These are phyloP conservation scores for Globisporangium splendens DNA, from an alignment of 352 stramenopile genomes.

Conservation along the genomic window DNA sequence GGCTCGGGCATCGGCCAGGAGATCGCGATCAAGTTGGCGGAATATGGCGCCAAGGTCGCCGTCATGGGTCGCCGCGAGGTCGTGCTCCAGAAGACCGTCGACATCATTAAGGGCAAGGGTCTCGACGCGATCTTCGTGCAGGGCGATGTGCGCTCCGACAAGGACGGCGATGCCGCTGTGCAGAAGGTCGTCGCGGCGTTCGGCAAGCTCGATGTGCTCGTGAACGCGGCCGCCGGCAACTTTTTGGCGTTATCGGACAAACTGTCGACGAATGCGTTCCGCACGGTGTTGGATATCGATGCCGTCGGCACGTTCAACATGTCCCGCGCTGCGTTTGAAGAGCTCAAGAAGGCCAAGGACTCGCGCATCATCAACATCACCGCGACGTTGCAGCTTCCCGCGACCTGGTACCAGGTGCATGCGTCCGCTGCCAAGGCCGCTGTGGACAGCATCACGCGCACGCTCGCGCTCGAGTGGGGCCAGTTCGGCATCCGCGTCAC, in stretches of 20 bases:
- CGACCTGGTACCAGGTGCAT: constrained; percentile 94
- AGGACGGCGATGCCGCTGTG: constrained; percentile 76
- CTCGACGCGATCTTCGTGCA: constrained; percentile 46
- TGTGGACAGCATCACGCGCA: constrained; percentile 93
- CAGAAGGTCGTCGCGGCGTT: constrained; percentile 70
- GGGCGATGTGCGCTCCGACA: constrained; percentile 87
- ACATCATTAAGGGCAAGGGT: constrained; percentile 39
- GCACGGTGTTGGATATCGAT: constrained; percentile 97
- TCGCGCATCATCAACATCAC: constrained; percentile 95
- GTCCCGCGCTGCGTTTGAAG: constrained; percentile 83
- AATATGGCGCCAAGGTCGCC: constrained; percentile 90
- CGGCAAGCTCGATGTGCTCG: constrained; percentile 89
- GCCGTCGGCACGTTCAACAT: constrained; percentile 96
- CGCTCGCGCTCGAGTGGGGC: constrained; percentile 95
- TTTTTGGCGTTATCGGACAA: constrained; percentile 88
- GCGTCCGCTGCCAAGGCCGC: constrained; percentile 94
- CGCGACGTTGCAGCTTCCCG: constrained; percentile 89
- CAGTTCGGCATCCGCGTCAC: constrained; percentile 92
- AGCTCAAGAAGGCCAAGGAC: constrained; percentile 65
- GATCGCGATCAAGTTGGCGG: constrained; percentile 88
- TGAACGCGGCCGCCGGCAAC: constrained; percentile 94
- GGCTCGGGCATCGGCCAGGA: constrained; percentile 94
- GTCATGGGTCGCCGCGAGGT: constrained; percentile 91
- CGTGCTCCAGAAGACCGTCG: constrained; percentile 87
- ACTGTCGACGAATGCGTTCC: constrained; percentile 92